Percentiles rank a stretch among this genome's conserved stretches.
phyloP scores from a whole-genome alignment of 2,329 filamentous ascomycete genomes.

The Cordyceps cateniannulata region DNA sequence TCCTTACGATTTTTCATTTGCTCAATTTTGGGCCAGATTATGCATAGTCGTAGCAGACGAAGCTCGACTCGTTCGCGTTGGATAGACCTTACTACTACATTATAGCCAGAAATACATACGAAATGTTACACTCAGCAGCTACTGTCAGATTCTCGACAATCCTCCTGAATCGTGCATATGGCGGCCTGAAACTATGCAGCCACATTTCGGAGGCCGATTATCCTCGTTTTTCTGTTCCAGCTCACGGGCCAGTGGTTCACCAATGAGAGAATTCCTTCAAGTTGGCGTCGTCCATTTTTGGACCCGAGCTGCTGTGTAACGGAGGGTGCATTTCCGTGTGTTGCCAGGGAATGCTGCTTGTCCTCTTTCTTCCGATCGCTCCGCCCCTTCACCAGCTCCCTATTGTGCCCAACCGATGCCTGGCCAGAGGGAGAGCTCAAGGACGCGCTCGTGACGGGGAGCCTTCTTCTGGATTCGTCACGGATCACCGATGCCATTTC shows the following conservation, averaged over 20 bases:
- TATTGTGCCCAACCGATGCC: no score
- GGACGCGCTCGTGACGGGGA: no score
- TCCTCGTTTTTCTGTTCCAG: neutral
- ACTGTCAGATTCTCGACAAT: neutral
- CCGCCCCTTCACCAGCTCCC: no score
- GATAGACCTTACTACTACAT: neutral
- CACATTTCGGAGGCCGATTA: neutral
- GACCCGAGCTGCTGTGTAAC: neutral
- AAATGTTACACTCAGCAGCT: neutral
- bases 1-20: neutral
- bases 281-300: neutral
- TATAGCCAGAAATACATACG: neutral
- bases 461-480: neutral
- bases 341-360: no score
- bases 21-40: neutral
- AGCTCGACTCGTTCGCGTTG: neutral
- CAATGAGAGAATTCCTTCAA: neutral
- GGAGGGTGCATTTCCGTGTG: neutral
- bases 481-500: neutral
- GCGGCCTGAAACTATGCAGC: neutral
- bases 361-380: no score
- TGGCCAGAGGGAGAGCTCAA: neutral
- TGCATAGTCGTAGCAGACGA: neutral
- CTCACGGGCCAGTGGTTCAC: neutral
- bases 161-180: neutral